Evolutionary conservation across 192 early-diverging fungal genomes (phyloP), one percentile per base, ranked within the genome.

Genomic region (Thamnidium elegans): DNA sequence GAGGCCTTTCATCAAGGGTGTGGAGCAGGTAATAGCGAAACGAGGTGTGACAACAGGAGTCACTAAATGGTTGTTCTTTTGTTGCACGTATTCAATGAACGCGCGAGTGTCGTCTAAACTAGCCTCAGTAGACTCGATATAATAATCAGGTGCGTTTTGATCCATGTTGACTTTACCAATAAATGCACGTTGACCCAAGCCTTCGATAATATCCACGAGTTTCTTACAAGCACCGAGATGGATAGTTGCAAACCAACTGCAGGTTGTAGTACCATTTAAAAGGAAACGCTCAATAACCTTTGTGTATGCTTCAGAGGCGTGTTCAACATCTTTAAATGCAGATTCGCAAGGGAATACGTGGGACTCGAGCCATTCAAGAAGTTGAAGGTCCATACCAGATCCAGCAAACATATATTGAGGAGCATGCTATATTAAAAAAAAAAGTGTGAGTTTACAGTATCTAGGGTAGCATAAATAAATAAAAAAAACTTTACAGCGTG

Each of bases 91-190:
- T 39, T 82, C 72, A 39, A 93, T 77, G 63, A 91, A 91, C 21
- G 76, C 68, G 17, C 79, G 74, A 0, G 93, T 98, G 20, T 83
- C 81, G 13, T 76, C 62, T 30, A 96, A 63, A 65, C 84, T 89
- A 19, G 79, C 71, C 31, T 86, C 79, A 7, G 88, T 89, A 17
- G 79, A 70, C 72, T 97, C 93, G 23, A 84, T 70, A 73, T 94
- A 91, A 67, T 82, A 88, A 36, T 87, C 82, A 23, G 93, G 92
- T 1, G 84, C 73, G 70, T 95, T 93, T 62, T 87, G 78, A 75
- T 96, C 93, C 96, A 98, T 98, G 81, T 92, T 93, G 58, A 98
- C 94, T 70, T 97, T 96, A 17, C 96, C 96, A 39, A 98, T 86
- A 70, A 85, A 92, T 19, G 90, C 94, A 59, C 96, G 90, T 75